phyloP scores from a whole-genome alignment of 495 filamentous ascomycete genomes.

The Trichoderma erinaceum region DNA sequence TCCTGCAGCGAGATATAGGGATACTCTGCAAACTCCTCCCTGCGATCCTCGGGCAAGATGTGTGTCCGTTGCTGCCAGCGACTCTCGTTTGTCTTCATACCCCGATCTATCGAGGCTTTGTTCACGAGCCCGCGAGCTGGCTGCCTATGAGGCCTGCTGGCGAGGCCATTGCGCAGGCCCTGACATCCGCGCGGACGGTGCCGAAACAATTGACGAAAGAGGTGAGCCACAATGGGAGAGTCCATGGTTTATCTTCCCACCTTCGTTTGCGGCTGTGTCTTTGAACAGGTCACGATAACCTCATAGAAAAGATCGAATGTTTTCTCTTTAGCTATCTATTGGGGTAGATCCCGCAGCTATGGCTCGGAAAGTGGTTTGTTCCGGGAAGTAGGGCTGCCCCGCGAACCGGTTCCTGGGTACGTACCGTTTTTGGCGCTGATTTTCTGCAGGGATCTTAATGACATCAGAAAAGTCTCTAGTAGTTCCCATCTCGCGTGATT shows the following conservation, averaged over 20 bases:
- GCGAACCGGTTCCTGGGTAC: slow-evolving; percentile 14
- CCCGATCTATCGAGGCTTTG: slow-evolving; percentile 19
- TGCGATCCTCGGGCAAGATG: slow-evolving; percentile 64
- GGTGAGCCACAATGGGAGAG: slow-evolving; percentile 64
- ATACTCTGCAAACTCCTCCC: slow-evolving; percentile 69
- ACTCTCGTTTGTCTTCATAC: slow-evolving; percentile 36
- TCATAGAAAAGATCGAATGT: background rate
- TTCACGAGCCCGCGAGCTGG: background rate
- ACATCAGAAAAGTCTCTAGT: background rate
- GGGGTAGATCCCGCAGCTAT: slow-evolving; percentile 1
- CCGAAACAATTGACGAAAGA: slow-evolving; percentile 78
- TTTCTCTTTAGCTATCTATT: background rate
- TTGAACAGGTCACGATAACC: background rate
- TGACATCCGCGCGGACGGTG: slow-evolving; percentile 59
- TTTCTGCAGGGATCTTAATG: background rate
- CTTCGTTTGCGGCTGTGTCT: background rate
- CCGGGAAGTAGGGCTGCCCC: slow-evolving; percentile 18
- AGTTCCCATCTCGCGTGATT: background rate
- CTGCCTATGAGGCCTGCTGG: background rate
- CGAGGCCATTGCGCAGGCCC: slow-evolving; percentile 32
- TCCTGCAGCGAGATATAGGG: slow-evolving; percentile 79
- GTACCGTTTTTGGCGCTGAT: background rate
- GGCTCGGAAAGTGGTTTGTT: slow-evolving; percentile 9
- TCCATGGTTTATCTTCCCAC: slow-evolving; percentile 55
- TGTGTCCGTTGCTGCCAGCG: slow-evolving; percentile 78